Evolutionary conservation across 345 rosid species (phyloP).

Genomic region (Eucalyptus erythrocorys): DNA sequence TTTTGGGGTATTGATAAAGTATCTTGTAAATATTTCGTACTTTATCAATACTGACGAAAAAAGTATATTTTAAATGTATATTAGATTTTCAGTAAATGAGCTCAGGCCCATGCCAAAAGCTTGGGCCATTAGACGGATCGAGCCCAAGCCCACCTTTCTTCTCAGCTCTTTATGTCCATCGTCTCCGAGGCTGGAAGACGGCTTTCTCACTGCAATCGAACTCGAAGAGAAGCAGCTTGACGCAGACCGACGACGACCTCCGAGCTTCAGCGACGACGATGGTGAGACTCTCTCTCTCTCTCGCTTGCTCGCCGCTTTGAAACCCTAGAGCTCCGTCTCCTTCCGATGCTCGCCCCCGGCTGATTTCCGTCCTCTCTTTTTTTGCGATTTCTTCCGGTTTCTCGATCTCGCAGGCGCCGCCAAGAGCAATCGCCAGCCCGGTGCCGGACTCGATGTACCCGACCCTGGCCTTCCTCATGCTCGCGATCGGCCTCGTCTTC

Average conservation of each 20-base stretch:
- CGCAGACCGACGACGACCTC: not conserved
- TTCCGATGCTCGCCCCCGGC: not conserved
- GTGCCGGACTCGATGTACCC: constrained; percentile 67
- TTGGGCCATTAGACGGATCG: not conserved
- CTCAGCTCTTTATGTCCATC: not conserved
- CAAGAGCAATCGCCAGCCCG: constrained; percentile 67
- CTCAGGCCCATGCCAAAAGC: not conserved
- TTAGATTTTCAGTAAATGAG: not conserved
- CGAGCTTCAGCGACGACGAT: not conserved
- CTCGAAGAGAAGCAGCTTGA: not conserved
- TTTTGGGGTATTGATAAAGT: not conserved
- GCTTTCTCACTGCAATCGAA: not conserved
- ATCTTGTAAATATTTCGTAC: too few relatives aligned
- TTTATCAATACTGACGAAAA: too few relatives aligned
- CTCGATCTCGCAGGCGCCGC: constrained; percentile 30
- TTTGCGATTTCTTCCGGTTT: not conserved
- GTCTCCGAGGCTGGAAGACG: not conserved
- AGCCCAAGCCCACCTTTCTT: not conserved
- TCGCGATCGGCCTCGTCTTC: constrained; percentile 58
- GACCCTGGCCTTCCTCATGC: constrained; percentile 42
- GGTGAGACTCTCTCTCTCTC: not conserved
- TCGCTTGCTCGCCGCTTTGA: not conserved
- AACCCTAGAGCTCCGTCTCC: not conserved
- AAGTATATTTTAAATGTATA: not conserved
- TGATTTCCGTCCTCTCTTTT: not conserved